Conservation (phyloP, 495 filamentous ascomycete genomes). For the Pseudevernia furfuracea region DNA sequence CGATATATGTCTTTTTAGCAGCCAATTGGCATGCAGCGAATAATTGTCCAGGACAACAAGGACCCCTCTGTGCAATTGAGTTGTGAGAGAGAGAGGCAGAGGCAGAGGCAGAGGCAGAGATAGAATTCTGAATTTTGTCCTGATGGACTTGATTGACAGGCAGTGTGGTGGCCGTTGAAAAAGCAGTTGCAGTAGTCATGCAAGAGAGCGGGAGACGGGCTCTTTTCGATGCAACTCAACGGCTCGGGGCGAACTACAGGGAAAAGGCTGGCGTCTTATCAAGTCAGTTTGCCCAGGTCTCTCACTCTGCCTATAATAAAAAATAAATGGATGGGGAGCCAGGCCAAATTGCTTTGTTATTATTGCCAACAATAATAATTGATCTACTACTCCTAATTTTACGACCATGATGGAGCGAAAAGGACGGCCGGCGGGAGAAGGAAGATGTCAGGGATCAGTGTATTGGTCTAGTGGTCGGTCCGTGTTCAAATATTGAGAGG, state of each 20-base stretch:
- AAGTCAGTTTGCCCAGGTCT: not conserved
- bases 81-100: not conserved
- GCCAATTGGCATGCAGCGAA: constrained; percentile 17
- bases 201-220: constrained; percentile 21
- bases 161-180: constrained; percentile 3
- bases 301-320: too few species aligned
- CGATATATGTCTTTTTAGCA: not conserved
- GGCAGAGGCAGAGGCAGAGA: too few species aligned
- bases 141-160: not conserved
- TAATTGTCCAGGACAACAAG: not conserved
- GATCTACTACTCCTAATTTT: constrained; percentile 7
- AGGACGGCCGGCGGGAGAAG: constrained; percentile 17
- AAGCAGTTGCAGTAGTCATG: constrained; percentile 13
- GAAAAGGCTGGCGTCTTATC: constrained; percentile 11
- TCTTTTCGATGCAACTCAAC: constrained; percentile 20
- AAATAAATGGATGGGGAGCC: too few species aligned
- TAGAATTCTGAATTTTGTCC: not conserved
- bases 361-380: not conserved
- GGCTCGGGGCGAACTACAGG: constrained; percentile 21
- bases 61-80: not conserved
- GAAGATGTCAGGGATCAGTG: constrained; percentile 1
- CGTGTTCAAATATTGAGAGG: constrained; percentile 13
- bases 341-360: constrained; percentile 4
- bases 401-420: constrained; percentile 3
- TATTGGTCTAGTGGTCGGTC: constrained; percentile 11